A percentile compares a stretch with the other conserved stretches of the same genome.
phyloP scores from a whole-genome alignment of 1,139 yeast species.

The Zygosaccharomyces sapae region DNA sequence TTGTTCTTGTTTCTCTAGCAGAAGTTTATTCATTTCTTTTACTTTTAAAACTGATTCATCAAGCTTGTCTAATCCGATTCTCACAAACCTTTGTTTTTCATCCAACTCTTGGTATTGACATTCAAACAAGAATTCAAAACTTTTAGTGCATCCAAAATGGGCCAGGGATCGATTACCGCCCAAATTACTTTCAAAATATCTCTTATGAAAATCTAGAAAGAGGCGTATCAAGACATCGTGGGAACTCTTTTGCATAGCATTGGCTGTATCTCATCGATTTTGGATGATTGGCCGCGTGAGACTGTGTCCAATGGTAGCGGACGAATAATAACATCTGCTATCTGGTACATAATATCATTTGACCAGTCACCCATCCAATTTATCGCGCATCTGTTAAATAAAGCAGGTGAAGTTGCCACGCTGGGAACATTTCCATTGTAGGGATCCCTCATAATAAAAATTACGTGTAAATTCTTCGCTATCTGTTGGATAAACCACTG shows the following conservation, averaged over 20 bases:
- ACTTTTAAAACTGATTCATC: slow-evolving; percentile 77
- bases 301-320: slow-evolving; percentile 52
- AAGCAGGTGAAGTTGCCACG: slow-evolving; percentile 78
- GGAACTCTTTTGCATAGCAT: slow-evolving; percentile 30
- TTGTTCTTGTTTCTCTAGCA: slow-evolving; percentile 51
- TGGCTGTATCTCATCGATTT: slow-evolving; percentile 17
- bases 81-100: slow-evolving; percentile 66
- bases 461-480: slow-evolving; percentile 71
- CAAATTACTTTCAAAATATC: slow-evolving; percentile 13
- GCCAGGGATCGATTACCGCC: slow-evolving; percentile 41
- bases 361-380: slow-evolving; percentile 93
- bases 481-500: slow-evolving; percentile 71
- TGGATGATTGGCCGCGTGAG: slow-evolving; percentile 38
- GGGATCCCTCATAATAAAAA: slow-evolving; percentile 69
- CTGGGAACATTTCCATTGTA: slow-evolving; percentile 39
- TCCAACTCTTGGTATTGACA: slow-evolving; percentile 50
- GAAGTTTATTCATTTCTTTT: slow-evolving; percentile 49
- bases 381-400: slow-evolving; percentile 84
- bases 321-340: slow-evolving; percentile 45
- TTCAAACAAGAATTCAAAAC: slow-evolving; percentile 45
- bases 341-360: slow-evolving; percentile 44
- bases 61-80: slow-evolving; percentile 68
- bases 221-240: slow-evolving; percentile 49
- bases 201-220: slow-evolving; percentile 46
- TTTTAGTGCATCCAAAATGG: slow-evolving; percentile 52